Conservation (phyloP, 1,284 basidiomycete genomes). For the Athelia psychrophila region DNA sequence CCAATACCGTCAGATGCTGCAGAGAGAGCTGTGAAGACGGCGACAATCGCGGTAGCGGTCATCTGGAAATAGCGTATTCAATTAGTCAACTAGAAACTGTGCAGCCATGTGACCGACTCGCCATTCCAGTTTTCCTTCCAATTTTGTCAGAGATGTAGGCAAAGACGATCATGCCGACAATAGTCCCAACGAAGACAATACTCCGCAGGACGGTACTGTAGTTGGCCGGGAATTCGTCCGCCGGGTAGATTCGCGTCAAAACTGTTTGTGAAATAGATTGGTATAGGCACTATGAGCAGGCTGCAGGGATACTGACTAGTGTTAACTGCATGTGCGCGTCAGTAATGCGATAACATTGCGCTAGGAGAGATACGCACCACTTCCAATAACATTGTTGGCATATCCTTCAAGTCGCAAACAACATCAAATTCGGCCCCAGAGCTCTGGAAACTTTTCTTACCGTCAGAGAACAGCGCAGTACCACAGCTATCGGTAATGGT, state of each 20-base stretch:
- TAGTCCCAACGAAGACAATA: constrained; percentile 78
- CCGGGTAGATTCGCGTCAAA: constrained; percentile 59
- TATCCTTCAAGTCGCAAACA: constrained; percentile 63
- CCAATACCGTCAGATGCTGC: constrained; percentile 83
- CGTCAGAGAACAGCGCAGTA: constrained; percentile 86
- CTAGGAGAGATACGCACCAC: constrained; percentile 42
- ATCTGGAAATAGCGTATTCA: constrained; percentile 43
- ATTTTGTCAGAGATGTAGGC: constrained; percentile 83
- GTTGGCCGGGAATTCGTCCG: constrained; percentile 42
- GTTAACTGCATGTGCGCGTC: constrained; percentile 42
- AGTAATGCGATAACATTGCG: neutral
- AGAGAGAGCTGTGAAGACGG: constrained; percentile 77
- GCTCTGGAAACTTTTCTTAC: constrained; percentile 31
- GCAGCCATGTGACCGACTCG: constrained; percentile 26
- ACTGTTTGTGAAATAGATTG: constrained; percentile 43
- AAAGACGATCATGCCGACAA: constrained; percentile 79
- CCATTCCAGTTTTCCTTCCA: constrained; percentile 89
- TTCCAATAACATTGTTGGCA: constrained; percentile 77
- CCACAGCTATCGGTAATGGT: constrained; percentile 53
- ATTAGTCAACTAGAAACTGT: neutral
- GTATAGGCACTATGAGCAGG: constrained; percentile 1
- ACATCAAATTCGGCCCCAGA: constrained; percentile 1
- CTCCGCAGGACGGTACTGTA: constrained; percentile 65
- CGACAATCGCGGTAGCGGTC: constrained; percentile 74
- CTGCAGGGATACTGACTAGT: constrained; percentile 46